A percentile compares a stretch with the other conserved stretches of the same genome.
These are phyloP conservation scores for Dissoconium aciculare DNA, from an alignment of 2,329 filamentous ascomycete genomes.

Conservation along the genomic window DNA sequence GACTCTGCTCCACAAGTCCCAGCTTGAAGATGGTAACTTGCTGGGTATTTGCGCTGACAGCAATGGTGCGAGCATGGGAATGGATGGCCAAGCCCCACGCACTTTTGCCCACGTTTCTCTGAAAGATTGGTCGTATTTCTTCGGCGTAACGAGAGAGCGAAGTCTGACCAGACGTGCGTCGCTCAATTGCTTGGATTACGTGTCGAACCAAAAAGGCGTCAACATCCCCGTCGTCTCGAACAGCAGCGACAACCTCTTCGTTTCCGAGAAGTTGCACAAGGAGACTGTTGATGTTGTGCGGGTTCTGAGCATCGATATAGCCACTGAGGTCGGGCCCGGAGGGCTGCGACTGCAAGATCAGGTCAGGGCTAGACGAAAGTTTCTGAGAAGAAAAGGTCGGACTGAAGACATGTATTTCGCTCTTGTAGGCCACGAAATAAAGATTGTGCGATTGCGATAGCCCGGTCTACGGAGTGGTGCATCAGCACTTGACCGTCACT, in stretches of 20 bases:
- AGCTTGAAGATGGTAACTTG: constrained; percentile 45
- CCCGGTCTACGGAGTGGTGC: constrained; percentile 23
- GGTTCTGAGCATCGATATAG: constrained; percentile 24
- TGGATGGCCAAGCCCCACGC: constrained; percentile 88
- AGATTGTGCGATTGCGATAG: constrained; percentile 33
- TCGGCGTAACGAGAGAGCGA: constrained; percentile 9
- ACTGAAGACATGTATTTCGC: constrained; percentile 29
- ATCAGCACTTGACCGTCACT: constrained; percentile 4
- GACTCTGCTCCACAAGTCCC: constrained; percentile 32
- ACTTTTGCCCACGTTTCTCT: constrained; percentile 58
- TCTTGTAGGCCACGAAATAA: constrained; percentile 33
- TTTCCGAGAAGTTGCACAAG: constrained; percentile 31
- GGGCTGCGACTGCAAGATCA: constrained; percentile 27
- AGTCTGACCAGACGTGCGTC: constrained; percentile 14
- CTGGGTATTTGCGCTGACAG: constrained; percentile 62
- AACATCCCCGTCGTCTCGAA: constrained; percentile 43
- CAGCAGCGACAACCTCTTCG: constrained; percentile 36
- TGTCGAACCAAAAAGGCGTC: constrained; percentile 28
- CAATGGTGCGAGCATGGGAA: constrained; percentile 64
- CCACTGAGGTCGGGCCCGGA: constrained; percentile 20
- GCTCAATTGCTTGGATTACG: constrained; percentile 21
- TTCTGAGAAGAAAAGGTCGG: constrained; percentile 31
- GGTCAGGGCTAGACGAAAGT: constrained; percentile 22
- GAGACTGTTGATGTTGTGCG: constrained; percentile 33
- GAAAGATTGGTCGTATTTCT: constrained; percentile 45